Conservation (phyloP, 495 filamentous ascomycete species). For the Podospora conica region DNA sequence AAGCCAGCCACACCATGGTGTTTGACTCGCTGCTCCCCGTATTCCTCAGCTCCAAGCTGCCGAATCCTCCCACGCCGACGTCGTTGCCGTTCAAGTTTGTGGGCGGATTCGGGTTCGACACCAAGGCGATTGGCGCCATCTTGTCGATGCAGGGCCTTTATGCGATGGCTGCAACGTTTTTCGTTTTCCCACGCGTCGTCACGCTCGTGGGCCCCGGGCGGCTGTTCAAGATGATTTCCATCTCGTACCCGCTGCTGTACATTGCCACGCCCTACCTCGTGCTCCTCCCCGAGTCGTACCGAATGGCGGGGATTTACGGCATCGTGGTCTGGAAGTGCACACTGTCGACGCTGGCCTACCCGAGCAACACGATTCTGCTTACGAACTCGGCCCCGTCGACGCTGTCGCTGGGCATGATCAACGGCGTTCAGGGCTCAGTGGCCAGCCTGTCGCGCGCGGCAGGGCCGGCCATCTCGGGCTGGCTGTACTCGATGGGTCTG, state of each 20-base stretch:
- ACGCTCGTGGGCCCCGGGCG: conserved; percentile 65
- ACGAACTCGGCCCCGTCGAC: conserved; percentile 76
- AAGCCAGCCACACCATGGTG: conserved; percentile 65
- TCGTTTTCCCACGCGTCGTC: conserved; percentile 73
- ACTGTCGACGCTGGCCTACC: conserved; percentile 77
- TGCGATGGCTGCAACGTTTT: conserved; percentile 75
- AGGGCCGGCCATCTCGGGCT: conserved; percentile 80
- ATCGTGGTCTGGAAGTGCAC: conserved; percentile 85
- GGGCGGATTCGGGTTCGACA: conserved; percentile 75
- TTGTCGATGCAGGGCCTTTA: conserved; percentile 85
- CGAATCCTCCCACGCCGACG: conserved; percentile 32
- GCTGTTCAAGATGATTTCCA: conserved; percentile 71
- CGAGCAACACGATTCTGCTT: conserved; percentile 76
- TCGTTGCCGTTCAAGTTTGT: conserved; percentile 79
- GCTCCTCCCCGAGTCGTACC: conserved; percentile 63
- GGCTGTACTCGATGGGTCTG: conserved; percentile 76
- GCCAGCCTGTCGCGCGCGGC: conserved; percentile 82
- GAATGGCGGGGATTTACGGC: conserved; percentile 65
- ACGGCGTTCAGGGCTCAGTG: conserved; percentile 84
- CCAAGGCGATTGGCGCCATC: conserved; percentile 78
- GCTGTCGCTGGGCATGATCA: conserved; percentile 79
- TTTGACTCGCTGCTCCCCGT: conserved; percentile 93
- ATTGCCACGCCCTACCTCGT: conserved; percentile 82
- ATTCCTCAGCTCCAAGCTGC: conserved; percentile 69
- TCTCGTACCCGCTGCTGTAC: conserved; percentile 85